Conservation (phyloP, 1,139 yeast species). For the Candida pseudoviswanathii region DNA sequence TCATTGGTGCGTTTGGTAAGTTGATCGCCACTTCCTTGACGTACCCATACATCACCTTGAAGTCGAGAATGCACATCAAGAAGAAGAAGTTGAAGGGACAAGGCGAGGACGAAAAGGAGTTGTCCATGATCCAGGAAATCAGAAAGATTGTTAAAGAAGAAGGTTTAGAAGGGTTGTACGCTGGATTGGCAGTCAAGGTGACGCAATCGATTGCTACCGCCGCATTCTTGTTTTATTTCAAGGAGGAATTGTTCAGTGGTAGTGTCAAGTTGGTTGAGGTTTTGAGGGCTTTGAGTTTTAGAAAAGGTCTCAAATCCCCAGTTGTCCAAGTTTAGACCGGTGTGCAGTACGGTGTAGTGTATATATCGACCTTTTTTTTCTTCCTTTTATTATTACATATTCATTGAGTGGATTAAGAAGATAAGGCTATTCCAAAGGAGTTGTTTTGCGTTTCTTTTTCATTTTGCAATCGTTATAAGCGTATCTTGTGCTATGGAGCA, state of each 20-base stretch:
- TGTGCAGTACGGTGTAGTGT: neutral
- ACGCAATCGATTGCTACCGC: constrained; percentile 85
- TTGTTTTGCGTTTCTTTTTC: too few relatives aligned
- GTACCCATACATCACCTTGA: constrained; percentile 88
- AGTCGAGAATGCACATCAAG: constrained; percentile 82
- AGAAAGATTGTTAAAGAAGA: constrained; percentile 62
- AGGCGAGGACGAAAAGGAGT: constrained; percentile 23
- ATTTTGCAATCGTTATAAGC: too few relatives aligned
- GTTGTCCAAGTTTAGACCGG: constrained; percentile 6
- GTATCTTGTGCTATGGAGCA: too few relatives aligned
- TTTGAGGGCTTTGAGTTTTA: constrained; percentile 31
- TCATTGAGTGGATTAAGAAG: too few relatives aligned
- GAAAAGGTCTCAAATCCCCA: constrained; percentile 16
- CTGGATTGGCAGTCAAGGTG: constrained; percentile 78
- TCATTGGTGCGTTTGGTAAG: constrained; percentile 89
- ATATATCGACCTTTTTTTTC: neutral
- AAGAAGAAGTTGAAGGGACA: constrained; percentile 37
- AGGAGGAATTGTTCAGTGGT: constrained; percentile 74
- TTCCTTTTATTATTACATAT: too few relatives aligned
- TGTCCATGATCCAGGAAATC: constrained; percentile 48
- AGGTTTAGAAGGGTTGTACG: constrained; percentile 77
- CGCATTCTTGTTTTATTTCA: constrained; percentile 87
- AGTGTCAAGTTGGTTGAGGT: constrained; percentile 48
- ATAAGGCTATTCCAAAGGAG: too few relatives aligned
- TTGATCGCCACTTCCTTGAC: constrained; percentile 83